Evolutionary conservation across 1,139 yeast genomes (phyloP), one percentile per base, ranked within the genome.

Genomic region (Suhomyces bokatorum): DNA sequence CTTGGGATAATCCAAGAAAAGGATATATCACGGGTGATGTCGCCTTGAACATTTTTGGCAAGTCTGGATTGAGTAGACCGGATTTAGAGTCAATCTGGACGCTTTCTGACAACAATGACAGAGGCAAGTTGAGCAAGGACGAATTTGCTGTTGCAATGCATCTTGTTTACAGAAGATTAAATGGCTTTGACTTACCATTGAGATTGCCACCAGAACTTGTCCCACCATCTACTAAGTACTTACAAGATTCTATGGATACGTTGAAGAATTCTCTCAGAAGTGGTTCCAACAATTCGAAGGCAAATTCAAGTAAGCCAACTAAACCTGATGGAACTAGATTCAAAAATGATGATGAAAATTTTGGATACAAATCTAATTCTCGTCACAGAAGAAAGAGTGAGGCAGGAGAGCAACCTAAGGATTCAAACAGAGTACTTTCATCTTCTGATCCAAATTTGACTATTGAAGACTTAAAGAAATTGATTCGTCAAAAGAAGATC

Each of bases 11-110:
- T 15, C 62, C 73, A 28, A 76, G 77, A 39, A 74, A 70, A 41
- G 98, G 99, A 0, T 77, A 69, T 50, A 75, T 93, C 45, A 85
- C 83, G 45, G 96, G 98, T 12, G 82, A 81, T 34, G 82, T 85
- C 14, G 97, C 97, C 1, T 89, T 93, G 44, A 81, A 81, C 49
- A 85, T 93, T 32, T 90, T 93, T 65, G 85, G 95, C 39, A 93
- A 93, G 66, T 86, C 96, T 24, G 98, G 98, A 1, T 78, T 93
- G 53, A 77, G 83, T 46, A 81, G 97, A 64, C 78, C 82, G 9
- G 97, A 91, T 55, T 75, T 93, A 50, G 98, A 91, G 63, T 75
- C 83, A 32, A 88, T 93, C 51, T 93, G 99, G 99, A 89, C 86
- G 44, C 70, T 86, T 52, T 80, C 86, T 31, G 91, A 87, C 58